Evolutionary conservation across 257 asterid species (phyloP).

Genomic region (Jaltomata sinuosa): DNA sequence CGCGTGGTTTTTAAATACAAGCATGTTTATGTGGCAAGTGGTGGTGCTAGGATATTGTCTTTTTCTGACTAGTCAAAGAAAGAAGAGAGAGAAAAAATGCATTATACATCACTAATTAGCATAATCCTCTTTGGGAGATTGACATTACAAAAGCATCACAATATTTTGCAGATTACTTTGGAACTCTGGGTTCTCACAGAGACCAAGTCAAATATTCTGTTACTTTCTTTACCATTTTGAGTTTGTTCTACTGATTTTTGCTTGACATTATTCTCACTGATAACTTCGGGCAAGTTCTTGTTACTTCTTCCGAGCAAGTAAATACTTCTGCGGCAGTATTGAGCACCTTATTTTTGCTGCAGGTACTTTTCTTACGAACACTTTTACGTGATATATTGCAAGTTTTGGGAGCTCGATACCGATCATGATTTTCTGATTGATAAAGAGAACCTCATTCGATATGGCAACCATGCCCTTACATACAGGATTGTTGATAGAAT

Average conservation of each 20-base stretch:
- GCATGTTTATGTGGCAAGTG: background rate
- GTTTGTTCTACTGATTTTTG: background rate
- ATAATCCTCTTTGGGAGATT: background rate
- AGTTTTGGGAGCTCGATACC: slow-evolving; percentile 99
- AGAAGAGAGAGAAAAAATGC: background rate
- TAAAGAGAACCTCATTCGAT: slow-evolving; percentile 95
- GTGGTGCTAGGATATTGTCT: background rate
- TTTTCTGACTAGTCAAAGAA: background rate
- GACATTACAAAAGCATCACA: background rate
- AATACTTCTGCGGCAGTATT: background rate
- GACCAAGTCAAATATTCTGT: background rate
- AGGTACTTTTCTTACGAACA: slow-evolving; percentile 99
- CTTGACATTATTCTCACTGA: background rate
- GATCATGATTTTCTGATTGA: slow-evolving; percentile 97
- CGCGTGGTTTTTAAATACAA: background rate
- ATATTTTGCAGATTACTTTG: background rate
- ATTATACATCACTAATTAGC: background rate
- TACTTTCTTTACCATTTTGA: background rate
- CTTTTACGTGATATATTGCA: slow-evolving; percentile 98
- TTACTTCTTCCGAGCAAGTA: background rate
- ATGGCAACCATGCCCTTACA: slow-evolving; percentile 98
- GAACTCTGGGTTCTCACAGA: background rate
- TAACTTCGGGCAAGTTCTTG: background rate
- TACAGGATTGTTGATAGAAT: slow-evolving; percentile 97
- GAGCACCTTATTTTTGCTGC: slow-evolving; percentile 12